Evolutionary conservation across 2,329 filamentous ascomycete genomes (phyloP).

Genomic region (Xylariaceae sp.): DNA sequence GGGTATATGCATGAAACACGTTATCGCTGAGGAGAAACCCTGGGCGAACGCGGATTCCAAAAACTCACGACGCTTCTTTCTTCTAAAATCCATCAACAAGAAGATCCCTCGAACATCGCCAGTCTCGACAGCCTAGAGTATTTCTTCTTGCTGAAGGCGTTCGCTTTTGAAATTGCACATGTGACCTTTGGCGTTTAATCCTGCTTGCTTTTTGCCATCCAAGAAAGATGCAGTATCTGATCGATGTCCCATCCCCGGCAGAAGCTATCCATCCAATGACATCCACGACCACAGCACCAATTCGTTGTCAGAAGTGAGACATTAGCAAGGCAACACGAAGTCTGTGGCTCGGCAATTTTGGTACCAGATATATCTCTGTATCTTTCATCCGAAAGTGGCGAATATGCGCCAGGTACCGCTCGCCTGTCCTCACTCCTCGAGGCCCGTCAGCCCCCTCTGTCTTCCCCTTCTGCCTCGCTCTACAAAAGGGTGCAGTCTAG

Average conservation of each 20-base stretch:
- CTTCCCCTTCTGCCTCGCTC: constrained; percentile 1
- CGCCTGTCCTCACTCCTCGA: background rate
- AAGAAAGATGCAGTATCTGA: background rate
- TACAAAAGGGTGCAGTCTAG: background rate
- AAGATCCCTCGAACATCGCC: too few relatives aligned
- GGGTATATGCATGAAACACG: too few relatives aligned
- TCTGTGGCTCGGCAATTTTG: constrained; percentile 24
- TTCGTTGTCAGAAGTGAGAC: constrained; percentile 10
- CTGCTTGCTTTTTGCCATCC: background rate
- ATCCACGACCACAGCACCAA: constrained; percentile 6
- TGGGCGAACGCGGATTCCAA: too few relatives aligned
- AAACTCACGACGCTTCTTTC: too few relatives aligned
- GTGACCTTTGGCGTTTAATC: too few relatives aligned
- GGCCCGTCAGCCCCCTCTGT: background rate
- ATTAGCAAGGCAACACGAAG: constrained; percentile 32
- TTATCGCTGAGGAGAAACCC: too few relatives aligned
- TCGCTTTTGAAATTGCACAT: too few relatives aligned
- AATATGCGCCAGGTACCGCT: constrained; percentile 8
- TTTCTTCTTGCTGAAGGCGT: too few relatives aligned
- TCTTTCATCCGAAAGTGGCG: constrained; percentile 17
- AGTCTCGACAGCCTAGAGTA: too few relatives aligned
- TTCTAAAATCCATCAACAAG: too few relatives aligned
- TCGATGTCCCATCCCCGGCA: background rate
- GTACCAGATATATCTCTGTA: constrained; percentile 18
- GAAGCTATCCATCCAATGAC: constrained; percentile 11